A percentile compares a stretch with the other conserved stretches of the same genome.
Conservation (phyloP, 202 grass and related monocot species). For the Setaria italica region DNA sequence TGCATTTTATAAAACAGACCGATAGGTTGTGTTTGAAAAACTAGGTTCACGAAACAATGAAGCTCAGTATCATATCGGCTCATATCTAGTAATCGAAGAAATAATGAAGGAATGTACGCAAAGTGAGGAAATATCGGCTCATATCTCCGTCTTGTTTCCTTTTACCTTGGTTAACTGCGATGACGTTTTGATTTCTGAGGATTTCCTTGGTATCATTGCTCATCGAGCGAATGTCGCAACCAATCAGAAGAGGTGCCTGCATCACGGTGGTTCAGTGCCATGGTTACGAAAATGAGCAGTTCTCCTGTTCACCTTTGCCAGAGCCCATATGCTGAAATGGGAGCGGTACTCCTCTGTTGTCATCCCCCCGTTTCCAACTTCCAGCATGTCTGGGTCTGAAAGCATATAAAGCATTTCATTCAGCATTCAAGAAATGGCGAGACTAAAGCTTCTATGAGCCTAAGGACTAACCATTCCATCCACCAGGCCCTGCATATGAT, state of each 20-base stretch:
- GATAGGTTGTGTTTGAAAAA: too few relatives aligned
- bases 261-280: neutral
- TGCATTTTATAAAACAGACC: too few relatives aligned
- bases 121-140: too few relatives aligned
- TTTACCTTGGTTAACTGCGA: constrained; percentile 73
- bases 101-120: too few relatives aligned
- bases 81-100: too few relatives aligned
- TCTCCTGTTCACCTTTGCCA: constrained; percentile 51
- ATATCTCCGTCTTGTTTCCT: neutral
- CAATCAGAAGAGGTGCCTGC: constrained; percentile 66
- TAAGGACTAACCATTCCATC: constrained; percentile 63
- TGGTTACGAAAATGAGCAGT: neutral
- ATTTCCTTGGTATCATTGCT: constrained; percentile 49
- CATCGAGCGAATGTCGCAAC: constrained; percentile 51
- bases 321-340: constrained; percentile 80
- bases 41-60: constrained; percentile 8
- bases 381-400: constrained; percentile 76
- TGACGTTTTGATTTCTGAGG: constrained; percentile 59
- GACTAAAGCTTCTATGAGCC: neutral
- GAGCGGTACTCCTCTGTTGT: constrained; percentile 59
- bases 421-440: neutral
- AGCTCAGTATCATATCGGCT: constrained; percentile 5
- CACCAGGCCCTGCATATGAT: constrained; percentile 60
- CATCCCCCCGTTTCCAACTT: constrained; percentile 75
- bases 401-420: constrained; percentile 11